Evolutionary conservation across 2,329 filamentous ascomycete species (phyloP).

Genomic region (Cercospora canescens): DNA sequence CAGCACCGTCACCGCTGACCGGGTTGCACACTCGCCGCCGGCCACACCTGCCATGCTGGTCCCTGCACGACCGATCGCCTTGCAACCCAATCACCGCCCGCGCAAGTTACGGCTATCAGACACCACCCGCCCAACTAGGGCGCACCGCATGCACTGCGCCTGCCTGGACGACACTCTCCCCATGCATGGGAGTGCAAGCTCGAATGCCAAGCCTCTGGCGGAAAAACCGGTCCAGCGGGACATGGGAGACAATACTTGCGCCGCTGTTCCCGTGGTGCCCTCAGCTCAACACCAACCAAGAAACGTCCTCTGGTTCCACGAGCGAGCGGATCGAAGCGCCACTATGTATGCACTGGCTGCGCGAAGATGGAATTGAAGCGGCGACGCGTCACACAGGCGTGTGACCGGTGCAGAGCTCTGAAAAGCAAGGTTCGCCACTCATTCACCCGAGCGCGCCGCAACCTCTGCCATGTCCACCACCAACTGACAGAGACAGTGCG

Average conservation of each 20-base stretch:
- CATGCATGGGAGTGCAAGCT: background rate
- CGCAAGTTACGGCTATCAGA: background rate
- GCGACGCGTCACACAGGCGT: conserved; percentile 14
- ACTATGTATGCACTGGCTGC: background rate
- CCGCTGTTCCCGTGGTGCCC: background rate
- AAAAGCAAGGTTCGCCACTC: conserved; percentile 10
- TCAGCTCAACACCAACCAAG: background rate
- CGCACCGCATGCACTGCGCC: background rate
- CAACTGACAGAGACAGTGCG: conserved; percentile 9
- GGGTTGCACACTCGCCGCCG: background rate
- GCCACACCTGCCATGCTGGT: background rate
- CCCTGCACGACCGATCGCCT: background rate
- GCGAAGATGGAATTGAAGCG: conserved; percentile 13
- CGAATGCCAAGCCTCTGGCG: background rate
- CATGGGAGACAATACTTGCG: background rate
- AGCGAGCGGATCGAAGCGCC: background rate
- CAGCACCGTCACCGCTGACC: background rate
- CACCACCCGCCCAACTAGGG: background rate
- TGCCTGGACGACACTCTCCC: background rate
- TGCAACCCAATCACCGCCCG: background rate
- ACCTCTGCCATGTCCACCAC: background rate
- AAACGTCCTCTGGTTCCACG: background rate
- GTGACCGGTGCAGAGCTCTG: conserved; percentile 16
- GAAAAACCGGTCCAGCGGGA: background rate
- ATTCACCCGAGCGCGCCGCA: background rate